phyloP scores from a whole-genome alignment of 2,329 filamentous ascomycete genomes.

The Pseudogymnoascus verrucosus region DNA sequence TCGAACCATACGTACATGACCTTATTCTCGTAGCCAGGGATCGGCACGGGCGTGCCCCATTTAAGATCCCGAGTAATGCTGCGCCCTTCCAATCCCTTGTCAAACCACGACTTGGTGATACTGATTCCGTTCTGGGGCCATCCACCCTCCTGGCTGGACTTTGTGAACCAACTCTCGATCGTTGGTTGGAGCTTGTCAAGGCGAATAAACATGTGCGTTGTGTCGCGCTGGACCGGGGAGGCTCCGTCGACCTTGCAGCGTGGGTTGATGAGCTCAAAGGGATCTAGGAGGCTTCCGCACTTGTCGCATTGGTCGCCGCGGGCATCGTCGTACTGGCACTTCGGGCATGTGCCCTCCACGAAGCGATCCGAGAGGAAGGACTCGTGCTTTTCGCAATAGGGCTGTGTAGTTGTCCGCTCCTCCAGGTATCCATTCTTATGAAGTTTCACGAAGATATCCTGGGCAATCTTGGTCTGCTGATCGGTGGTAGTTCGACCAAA shows the following conservation, averaged over 20 bases:
- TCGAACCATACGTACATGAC: constrained; percentile 87
- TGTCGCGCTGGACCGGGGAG: constrained; percentile 69
- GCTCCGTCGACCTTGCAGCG: constrained; percentile 86
- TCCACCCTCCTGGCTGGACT: constrained; percentile 62
- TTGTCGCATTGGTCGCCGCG: constrained; percentile 68
- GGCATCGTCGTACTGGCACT: constrained; percentile 64
- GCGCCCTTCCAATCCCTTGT: constrained; percentile 74
- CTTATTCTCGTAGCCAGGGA: constrained; percentile 58
- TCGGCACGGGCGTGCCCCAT: constrained; percentile 60
- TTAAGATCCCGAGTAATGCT: constrained; percentile 89
- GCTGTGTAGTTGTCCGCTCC: constrained; percentile 80
- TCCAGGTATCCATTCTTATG: constrained; percentile 81
- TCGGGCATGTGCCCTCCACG: constrained; percentile 70
- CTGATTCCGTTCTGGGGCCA: constrained; percentile 70
- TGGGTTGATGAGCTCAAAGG: constrained; percentile 65
- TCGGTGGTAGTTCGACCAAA: constrained; percentile 88
- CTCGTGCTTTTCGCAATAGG: constrained; percentile 74
- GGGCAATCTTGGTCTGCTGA: constrained; percentile 86
- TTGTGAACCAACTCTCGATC: constrained; percentile 69
- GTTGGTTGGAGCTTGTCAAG: constrained; percentile 74
- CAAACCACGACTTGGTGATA: constrained; percentile 75
- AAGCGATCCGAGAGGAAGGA: constrained; percentile 81
- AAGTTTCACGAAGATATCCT: constrained; percentile 83
- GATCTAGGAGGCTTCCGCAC: constrained; percentile 55
- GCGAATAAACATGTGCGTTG: constrained; percentile 84